A percentile compares a stretch with the other conserved stretches of the same genome.
These are phyloP conservation scores for Actinomortierella ambigua DNA, from an alignment of 371 early-diverging fungal species.

Conservation along the genomic window DNA sequence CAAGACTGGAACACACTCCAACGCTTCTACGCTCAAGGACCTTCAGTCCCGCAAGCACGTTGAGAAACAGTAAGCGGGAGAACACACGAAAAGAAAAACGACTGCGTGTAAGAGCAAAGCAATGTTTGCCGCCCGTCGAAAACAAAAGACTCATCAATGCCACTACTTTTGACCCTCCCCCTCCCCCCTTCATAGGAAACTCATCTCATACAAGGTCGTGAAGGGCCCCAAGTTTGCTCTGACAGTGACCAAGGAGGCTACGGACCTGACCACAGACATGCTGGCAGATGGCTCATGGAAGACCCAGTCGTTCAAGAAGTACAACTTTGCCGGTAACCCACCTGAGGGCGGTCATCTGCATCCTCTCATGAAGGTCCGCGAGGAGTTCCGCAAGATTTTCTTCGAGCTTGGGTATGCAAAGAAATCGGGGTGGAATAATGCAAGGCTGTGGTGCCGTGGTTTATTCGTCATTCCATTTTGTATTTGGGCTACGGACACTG, in stretches of 20 bases:
- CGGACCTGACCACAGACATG: conserved; percentile 98
- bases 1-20: conserved; percentile 63
- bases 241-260: conserved; percentile 83
- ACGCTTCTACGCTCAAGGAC: conserved; percentile 76
- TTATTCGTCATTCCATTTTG: background rate
- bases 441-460: background rate
- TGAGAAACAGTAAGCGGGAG: conserved; percentile 71
- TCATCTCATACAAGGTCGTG: conserved; percentile 80
- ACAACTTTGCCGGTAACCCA: conserved; percentile 96
- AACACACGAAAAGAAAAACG: background rate
- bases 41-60: conserved; percentile 90
- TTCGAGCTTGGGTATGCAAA: conserved; percentile 92
- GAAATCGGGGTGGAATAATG: background rate
- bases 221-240: conserved; percentile 93
- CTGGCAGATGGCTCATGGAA: conserved; percentile 92
- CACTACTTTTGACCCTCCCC: no score
- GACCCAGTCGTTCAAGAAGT: conserved; percentile 93
- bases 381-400: conserved; percentile 99
- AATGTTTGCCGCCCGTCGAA: no score
- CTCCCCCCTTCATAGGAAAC: conserved; percentile 62
- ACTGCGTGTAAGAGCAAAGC: no score
- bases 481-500: background rate
- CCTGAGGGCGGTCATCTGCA: conserved; percentile 95
- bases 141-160: no score
- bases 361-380: conserved; percentile 99